These are phyloP conservation scores for Aspergillus udagawae DNA, from an alignment of 2,329 filamentous ascomycete species.

Conservation along the genomic window DNA sequence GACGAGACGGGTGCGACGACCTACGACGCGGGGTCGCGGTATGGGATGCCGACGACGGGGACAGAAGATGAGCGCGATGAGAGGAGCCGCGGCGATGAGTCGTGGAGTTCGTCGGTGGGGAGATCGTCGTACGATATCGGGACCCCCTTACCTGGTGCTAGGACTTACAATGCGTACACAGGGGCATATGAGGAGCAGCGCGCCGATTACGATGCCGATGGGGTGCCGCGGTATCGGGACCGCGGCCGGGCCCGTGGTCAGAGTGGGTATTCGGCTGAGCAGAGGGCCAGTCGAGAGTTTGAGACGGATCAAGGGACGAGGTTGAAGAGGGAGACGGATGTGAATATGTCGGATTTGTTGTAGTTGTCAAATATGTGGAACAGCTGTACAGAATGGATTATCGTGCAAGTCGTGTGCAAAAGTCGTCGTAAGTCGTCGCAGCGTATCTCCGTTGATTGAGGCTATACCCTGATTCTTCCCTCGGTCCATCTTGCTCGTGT, in stretches of 20 bases:
- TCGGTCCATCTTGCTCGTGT: conserved; percentile 23
- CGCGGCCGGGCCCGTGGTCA: conserved; percentile 6
- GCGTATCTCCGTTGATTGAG: background rate
- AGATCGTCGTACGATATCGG: conserved; percentile 6
- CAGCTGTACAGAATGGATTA: background rate
- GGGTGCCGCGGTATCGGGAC: conserved; percentile 7
- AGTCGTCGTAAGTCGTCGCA: background rate
- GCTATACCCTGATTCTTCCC: conserved; percentile 27
- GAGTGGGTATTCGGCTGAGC: conserved; percentile 11
- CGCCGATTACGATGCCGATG: conserved; percentile 13
- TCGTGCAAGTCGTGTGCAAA: background rate
- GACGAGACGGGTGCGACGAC: conserved; percentile 14
- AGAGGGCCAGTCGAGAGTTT: conserved; percentile 7
- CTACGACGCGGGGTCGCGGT: conserved; percentile 7
- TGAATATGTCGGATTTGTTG: conserved; percentile 13
- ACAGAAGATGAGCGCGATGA: background rate
- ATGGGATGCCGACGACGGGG: conserved; percentile 2
- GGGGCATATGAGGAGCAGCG: conserved; percentile 14
- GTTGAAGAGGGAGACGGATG: conserved; percentile 11
- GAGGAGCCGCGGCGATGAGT: background rate
- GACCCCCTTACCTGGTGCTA: conserved; percentile 7
- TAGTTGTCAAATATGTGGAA: background rate
- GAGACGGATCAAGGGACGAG: conserved; percentile 17
- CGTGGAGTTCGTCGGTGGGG: background rate
- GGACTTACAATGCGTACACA: conserved; percentile 12